Base-by-base conservation (phyloP, 2,329 filamentous ascomycete genomes). In the Scytalidium sp. region DNA sequence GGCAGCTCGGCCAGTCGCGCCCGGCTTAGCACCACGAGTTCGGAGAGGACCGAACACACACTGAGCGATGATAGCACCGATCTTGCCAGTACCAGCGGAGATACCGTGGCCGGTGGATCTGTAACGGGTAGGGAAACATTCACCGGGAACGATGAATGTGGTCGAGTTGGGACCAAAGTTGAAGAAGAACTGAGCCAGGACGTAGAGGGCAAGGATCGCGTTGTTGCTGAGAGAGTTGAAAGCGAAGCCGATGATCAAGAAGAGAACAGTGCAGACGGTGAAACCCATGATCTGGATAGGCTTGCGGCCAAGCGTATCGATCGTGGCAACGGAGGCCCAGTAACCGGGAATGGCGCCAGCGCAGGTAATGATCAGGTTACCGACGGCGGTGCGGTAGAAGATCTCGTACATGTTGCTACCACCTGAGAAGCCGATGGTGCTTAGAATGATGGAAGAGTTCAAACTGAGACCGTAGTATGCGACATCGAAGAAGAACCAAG, bases 301-400 rank as follows among this genome's bases (percentile, higher is more conserved):
- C 67, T 90, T 92, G 51, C 90, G 86, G n/a, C 89, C 89, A 13
- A 93, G 59, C 1, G 80, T 89, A 66, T 94, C 89, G 53, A 92
- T 82, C 0, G 81, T 83, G 13, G 87, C 76, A 21, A 92, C 81
- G 1, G 87, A 88, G 11, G 85, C 79, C 87, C 87, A 92, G 70
- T 92, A 93, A 6, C 89, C 89, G 0, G 88, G 89, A 3, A 93
- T 81, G 10, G 88, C 84, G 45, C 88, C 88, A 8, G 88, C 88
- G 58, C 86, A 88, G 51, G 88, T 80, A 29, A 93, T 69, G 55
- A 93, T 90, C 51, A 92, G 79, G 66, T 90, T 89, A 20, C 88
- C 89, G 2, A 90, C 78, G 7, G 88, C 87, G 49, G 83, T 84
- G 64, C 88, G 88, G 67, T 83, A 82, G 55, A 92, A 78, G 51